phyloP scores from a whole-genome alignment of 495 filamentous ascomycete species.

The Aspergillus diversus region DNA sequence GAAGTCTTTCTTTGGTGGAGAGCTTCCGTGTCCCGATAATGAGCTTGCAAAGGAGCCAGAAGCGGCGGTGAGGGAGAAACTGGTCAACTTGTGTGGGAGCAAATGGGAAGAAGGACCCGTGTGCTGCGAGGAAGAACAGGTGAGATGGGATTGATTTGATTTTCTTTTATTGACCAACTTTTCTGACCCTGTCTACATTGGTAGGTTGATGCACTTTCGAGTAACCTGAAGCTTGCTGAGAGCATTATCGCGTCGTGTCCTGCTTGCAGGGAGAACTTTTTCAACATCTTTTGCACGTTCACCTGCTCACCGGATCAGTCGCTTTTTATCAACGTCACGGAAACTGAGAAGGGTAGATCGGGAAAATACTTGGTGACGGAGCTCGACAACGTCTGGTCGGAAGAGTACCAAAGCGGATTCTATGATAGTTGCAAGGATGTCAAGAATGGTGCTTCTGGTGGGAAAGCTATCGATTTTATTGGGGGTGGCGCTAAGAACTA shows the following conservation, averaged over 20 bases:
- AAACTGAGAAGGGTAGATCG: constrained; percentile 63
- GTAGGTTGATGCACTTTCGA: constrained; percentile 75
- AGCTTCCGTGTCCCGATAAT: constrained; percentile 95
- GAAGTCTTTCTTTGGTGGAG: constrained; percentile 80
- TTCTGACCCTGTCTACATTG: not conserved
- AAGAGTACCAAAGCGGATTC: constrained; percentile 85
- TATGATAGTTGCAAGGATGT: constrained; percentile 98
- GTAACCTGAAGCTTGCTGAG: constrained; percentile 84
- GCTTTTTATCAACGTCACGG: constrained; percentile 90
- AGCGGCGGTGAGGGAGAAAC: constrained; percentile 66
- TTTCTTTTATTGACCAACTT: constrained; percentile 7
- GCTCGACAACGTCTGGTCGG: constrained; percentile 85
- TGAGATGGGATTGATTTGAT: constrained; percentile 32
- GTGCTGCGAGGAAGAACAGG: constrained; percentile 84
- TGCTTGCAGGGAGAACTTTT: constrained; percentile 96
- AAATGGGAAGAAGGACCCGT: constrained; percentile 82
- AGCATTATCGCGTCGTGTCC: constrained; percentile 89
- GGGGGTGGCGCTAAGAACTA: constrained; percentile 95
- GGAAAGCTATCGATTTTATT: constrained; percentile 90
- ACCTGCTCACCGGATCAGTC: constrained; percentile 97
- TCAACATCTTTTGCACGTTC: constrained; percentile 95
- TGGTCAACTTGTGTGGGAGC: constrained; percentile 83
- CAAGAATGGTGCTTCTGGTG: constrained; percentile 92
- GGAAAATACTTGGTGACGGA: constrained; percentile 80
- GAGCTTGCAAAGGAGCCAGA: constrained; percentile 75